These are phyloP conservation scores for Lasiosphaeria hispida DNA, from an alignment of 495 filamentous ascomycete genomes.

Conservation along the genomic window DNA sequence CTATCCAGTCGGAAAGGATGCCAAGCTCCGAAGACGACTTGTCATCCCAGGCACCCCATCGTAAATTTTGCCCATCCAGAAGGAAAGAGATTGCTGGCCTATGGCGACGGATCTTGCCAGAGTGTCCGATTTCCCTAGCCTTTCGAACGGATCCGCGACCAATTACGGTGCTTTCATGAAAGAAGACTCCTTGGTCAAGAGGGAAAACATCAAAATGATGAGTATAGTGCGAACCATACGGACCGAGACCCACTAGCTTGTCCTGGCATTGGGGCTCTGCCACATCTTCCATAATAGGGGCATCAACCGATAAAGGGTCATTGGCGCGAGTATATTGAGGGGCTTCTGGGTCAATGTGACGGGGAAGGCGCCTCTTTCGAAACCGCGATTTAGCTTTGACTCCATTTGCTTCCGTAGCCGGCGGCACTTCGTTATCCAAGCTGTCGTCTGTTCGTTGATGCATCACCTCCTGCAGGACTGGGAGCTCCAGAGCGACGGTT, in stretches of 20 bases:
- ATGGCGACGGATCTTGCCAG: slow-evolving; percentile 26
- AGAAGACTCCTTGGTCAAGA: slow-evolving; percentile 65
- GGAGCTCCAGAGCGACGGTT: slow-evolving; percentile 7
- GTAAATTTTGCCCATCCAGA: slow-evolving; percentile 50
- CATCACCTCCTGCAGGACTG: neutral
- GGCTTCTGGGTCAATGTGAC: slow-evolving; percentile 48
- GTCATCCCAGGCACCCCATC: slow-evolving; percentile 72
- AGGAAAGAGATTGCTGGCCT: slow-evolving; percentile 34
- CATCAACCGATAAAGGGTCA: slow-evolving; percentile 41
- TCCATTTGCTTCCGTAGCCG: slow-evolving; percentile 28
- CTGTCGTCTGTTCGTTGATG: neutral
- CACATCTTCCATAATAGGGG: slow-evolving; percentile 5
- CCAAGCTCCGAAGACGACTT: slow-evolving; percentile 65
- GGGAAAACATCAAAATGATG: slow-evolving; percentile 72
- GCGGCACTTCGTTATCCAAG: slow-evolving; percentile 19
- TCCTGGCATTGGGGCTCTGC: slow-evolving; percentile 26
- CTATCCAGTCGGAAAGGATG: slow-evolving; percentile 53
- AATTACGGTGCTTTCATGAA: slow-evolving; percentile 73
- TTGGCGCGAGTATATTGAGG: slow-evolving; percentile 50
- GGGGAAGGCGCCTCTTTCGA: slow-evolving; percentile 52
- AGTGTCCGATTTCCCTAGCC: slow-evolving; percentile 41
- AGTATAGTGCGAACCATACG: slow-evolving; percentile 65
- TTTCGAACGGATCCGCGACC: slow-evolving; percentile 65
- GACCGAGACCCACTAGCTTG: slow-evolving; percentile 55
- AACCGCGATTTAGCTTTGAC: slow-evolving; percentile 29